These are phyloP conservation scores for Aspergillus latus DNA, from an alignment of 2,329 filamentous ascomycete species.

Conservation along the genomic window DNA sequence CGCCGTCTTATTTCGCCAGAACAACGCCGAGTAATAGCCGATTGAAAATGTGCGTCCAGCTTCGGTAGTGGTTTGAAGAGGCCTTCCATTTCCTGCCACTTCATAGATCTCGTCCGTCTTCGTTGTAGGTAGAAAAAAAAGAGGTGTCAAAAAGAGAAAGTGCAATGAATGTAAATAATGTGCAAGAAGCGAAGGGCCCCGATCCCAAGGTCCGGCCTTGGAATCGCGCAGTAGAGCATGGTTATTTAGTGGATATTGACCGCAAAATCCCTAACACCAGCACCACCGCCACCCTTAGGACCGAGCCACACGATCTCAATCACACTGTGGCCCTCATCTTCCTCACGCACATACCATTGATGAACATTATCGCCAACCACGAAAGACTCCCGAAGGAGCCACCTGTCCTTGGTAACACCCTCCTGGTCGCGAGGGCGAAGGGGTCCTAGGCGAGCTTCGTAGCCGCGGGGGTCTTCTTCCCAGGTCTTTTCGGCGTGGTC, in stretches of 20 bases:
- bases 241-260: conserved; percentile 29
- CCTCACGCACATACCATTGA: conserved; percentile 44
- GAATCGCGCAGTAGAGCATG: conserved; percentile 22
- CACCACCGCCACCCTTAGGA: conserved; percentile 39
- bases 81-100: conserved; percentile 15
- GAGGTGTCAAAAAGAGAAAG: conserved; percentile 8
- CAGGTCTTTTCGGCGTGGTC: conserved; percentile 47
- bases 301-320: conserved; percentile 48
- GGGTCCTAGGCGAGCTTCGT: conserved; percentile 41
- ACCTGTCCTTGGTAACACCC: conserved; percentile 44
- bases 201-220: conserved; percentile 38
- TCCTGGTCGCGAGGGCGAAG: conserved; percentile 41
- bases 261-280: conserved; percentile 33
- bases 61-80: conserved; percentile 20
- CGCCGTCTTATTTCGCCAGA: conserved; percentile 37
- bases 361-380: conserved; percentile 46
- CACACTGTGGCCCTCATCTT: conserved; percentile 42
- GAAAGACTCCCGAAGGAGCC: conserved; percentile 40
- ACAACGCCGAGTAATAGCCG: conserved; percentile 39
- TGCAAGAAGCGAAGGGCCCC: conserved; percentile 36
- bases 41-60: conserved; percentile 30
- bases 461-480: conserved; percentile 44
- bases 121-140: conserved; percentile 17
- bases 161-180: conserved; percentile 30
- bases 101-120: conserved; percentile 13